phyloP scores from a whole-genome alignment of 345 rosid species.

The Arabidopsis suecica region DNA sequence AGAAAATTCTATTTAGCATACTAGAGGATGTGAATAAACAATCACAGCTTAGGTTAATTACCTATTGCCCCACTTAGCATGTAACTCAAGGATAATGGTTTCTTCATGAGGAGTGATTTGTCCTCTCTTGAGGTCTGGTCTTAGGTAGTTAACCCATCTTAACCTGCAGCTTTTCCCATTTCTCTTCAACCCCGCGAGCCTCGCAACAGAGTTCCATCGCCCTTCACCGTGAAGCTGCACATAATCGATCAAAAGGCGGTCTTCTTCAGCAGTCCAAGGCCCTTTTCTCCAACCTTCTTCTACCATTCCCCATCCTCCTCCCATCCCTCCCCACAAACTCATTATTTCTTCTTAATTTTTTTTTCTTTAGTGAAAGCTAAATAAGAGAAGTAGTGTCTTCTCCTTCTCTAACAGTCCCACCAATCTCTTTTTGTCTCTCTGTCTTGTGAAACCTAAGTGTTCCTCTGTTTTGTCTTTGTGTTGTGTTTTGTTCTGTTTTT shows the following conservation, averaged over 20 bases:
- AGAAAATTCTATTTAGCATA: not conserved
- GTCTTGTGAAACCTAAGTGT: conserved; percentile 30
- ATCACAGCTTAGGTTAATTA: conserved; percentile 24
- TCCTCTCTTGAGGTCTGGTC: conserved; percentile 95
- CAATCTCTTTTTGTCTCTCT: conserved; percentile 8
- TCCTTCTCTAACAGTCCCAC: conserved; percentile 22
- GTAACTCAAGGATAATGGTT: conserved; percentile 77
- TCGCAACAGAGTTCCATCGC: conserved; percentile 91
- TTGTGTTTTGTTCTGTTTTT: conserved; percentile 42
- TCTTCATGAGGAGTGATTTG: conserved; percentile 94
- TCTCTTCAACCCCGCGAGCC: conserved; percentile 86
- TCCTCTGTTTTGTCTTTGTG: conserved; percentile 41
- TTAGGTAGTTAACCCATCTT: conserved; percentile 94
- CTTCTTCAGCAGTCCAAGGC: conserved; percentile 97
- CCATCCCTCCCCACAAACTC: conserved; percentile 73
- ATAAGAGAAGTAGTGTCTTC: conserved; percentile 1
- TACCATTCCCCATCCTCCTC: conserved; percentile 68
- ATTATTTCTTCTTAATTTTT: conserved; percentile 36
- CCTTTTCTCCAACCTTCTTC: conserved; percentile 94
- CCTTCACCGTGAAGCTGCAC: conserved; percentile 86
- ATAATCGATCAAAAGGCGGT: conserved; percentile 72
- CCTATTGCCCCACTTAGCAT: conserved; percentile 97
- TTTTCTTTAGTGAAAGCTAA: not conserved
- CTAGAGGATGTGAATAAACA: not conserved
- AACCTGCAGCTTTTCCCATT: conserved; percentile 93